These are phyloP conservation scores for Talaromyces liani DNA, from an alignment of 495 filamentous ascomycete species.

Conservation along the genomic window DNA sequence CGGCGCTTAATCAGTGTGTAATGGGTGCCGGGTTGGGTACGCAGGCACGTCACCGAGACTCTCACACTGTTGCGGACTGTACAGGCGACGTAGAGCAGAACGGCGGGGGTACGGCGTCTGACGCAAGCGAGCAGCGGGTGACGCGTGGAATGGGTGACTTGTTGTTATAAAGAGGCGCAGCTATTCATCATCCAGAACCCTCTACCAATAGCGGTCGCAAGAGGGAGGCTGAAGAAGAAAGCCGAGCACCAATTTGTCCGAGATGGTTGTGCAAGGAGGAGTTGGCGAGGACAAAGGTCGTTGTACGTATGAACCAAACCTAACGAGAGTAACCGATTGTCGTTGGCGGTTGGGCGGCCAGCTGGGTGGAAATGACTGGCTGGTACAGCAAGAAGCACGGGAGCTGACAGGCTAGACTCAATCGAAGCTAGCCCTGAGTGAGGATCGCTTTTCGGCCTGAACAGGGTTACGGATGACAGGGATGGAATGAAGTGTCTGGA, in stretches of 20 bases:
- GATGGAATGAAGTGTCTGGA: not conserved
- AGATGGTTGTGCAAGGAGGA: not conserved
- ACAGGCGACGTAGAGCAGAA: slow-evolving; percentile 6
- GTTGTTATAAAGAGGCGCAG: slow-evolving; percentile 1
- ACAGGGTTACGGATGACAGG: not conserved
- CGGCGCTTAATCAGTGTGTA: not conserved
- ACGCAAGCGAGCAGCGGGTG: slow-evolving; percentile 7
- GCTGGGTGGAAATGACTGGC: slow-evolving; percentile 3
- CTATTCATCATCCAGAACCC: slow-evolving; percentile 9
- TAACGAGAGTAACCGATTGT: not conserved
- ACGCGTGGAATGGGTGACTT: slow-evolving; percentile 9
- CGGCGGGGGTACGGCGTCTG: slow-evolving; percentile 5
- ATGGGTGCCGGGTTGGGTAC: not conserved
- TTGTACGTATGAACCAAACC: not conserved
- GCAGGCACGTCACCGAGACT: slow-evolving; percentile 2
- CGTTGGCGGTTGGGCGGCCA: slow-evolving; percentile 5
- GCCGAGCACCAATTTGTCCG: not conserved
- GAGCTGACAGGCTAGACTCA: not conserved
- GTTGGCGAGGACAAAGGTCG: not conserved
- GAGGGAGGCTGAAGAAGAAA: not conserved
- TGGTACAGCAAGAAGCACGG: not conserved
- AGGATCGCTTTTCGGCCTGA: not conserved
- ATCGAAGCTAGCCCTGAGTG: not conserved
- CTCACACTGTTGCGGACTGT: not conserved
- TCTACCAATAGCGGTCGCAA: not conserved